Percentiles rank a stretch among this genome's conserved stretches.
These are phyloP conservation scores for Aureobasidium leucospermi DNA, from an alignment of 2,329 filamentous ascomycete genomes.

Conservation along the genomic window DNA sequence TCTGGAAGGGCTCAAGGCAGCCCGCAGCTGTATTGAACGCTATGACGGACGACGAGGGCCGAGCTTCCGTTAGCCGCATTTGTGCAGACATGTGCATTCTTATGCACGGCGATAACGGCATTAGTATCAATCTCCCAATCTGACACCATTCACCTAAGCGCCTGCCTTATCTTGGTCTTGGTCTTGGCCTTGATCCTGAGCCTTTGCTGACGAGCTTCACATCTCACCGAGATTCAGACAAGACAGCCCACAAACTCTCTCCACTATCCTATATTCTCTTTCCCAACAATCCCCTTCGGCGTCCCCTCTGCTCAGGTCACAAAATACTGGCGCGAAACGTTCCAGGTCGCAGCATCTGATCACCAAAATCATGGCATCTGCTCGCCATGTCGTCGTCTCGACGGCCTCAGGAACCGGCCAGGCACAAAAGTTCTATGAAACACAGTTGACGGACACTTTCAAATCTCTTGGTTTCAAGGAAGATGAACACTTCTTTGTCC, in stretches of 20 bases:
- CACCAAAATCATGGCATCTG: background rate
- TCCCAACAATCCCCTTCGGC: too few species aligned
- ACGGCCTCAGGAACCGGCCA: slow-evolving; percentile 37
- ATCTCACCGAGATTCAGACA: background rate
- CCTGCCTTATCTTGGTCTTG: background rate
- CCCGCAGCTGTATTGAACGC: background rate
- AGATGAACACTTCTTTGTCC: slow-evolving; percentile 41
- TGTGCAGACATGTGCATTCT: background rate
- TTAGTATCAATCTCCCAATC: background rate
- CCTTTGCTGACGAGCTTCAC: background rate
- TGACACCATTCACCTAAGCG: slow-evolving; percentile 4
- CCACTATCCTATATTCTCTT: background rate
- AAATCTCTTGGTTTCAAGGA: slow-evolving; percentile 32
- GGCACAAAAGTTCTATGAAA: slow-evolving; percentile 33
- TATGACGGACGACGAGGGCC: background rate
- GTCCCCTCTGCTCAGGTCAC: background rate
- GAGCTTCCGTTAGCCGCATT: background rate
- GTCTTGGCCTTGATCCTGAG: background rate
- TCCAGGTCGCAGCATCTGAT: background rate
- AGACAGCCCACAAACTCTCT: too few species aligned
- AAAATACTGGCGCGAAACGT: background rate
- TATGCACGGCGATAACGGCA: slow-evolving; percentile 4
- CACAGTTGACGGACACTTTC: slow-evolving; percentile 35
- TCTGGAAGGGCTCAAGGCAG: background rate
- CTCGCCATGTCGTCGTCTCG: slow-evolving; percentile 37